Conservation (phyloP, 2,329 filamentous ascomycete genomes). For the Stachybotrys chlorohalonatus region DNA sequence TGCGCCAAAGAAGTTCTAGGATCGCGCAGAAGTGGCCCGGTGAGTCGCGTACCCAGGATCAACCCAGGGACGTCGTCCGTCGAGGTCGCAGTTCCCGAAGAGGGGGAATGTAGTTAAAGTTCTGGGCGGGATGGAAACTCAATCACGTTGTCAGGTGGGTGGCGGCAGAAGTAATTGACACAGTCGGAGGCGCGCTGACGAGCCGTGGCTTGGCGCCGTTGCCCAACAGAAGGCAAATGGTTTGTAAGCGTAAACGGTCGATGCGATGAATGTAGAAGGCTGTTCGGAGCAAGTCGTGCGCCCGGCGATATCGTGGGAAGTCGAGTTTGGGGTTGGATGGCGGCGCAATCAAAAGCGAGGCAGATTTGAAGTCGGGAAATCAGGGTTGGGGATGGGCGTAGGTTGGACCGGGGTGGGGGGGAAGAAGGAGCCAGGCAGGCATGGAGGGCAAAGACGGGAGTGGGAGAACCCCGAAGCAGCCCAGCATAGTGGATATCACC, state of each 20-base stretch:
- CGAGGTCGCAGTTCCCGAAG: no score
- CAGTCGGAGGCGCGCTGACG: neutral
- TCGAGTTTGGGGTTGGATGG: neutral
- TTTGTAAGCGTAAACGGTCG: no score
- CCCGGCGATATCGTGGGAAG: neutral
- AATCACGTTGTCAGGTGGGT: neutral
- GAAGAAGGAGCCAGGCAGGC: neutral
- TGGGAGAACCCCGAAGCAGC: no score
- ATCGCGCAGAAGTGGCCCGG: neutral
- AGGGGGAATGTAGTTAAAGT: neutral
- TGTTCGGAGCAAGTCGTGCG: neutral
- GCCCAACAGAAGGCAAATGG: neutral
- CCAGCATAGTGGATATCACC: no score
- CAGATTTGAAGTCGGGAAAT: neutral
- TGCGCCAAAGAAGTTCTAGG: neutral
- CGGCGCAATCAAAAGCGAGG: neutral
- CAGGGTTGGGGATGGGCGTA: conserved; percentile 3
- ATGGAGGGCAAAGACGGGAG: neutral
- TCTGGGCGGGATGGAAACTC: neutral
- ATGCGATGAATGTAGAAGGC: neutral
- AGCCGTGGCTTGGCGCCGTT: neutral
- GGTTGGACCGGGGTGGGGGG: conserved; percentile 5
- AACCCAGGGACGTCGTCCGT: no score
- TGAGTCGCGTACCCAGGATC: neutral
- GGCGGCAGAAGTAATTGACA: neutral